Percentiles rank a stretch among this genome's conserved stretches.
phyloP scores from a whole-genome alignment of 345 rosid species.

The Rhizophora mangle region DNA sequence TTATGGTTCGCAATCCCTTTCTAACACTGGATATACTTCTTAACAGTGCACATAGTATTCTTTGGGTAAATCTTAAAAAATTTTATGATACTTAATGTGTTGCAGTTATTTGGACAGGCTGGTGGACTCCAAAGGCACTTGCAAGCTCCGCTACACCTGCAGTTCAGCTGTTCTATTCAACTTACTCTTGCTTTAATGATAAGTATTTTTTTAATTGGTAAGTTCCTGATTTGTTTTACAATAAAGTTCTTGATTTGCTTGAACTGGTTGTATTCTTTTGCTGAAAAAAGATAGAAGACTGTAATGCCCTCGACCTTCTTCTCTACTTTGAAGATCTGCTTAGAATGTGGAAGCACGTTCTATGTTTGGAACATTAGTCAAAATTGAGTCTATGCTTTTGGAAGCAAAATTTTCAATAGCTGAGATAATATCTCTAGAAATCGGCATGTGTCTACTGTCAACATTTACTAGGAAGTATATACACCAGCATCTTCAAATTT shows the following conservation, averaged over 20 bases:
- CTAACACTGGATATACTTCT: not conserved
- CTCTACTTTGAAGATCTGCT: not conserved
- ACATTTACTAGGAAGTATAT: not conserved
- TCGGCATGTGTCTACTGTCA: too few relatives aligned
- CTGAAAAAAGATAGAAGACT: not conserved
- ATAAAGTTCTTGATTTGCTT: too few relatives aligned
- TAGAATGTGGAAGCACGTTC: not conserved
- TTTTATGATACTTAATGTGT: constrained; percentile 12
- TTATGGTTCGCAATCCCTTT: too few relatives aligned
- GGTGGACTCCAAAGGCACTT: constrained; percentile 46
- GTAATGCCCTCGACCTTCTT: not conserved
- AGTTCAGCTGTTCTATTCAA: constrained; percentile 52
- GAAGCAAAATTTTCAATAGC: not conserved
- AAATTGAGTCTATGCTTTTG: not conserved
- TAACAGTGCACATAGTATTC: not conserved
- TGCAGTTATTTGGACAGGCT: constrained; percentile 44
- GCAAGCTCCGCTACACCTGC: constrained; percentile 41
- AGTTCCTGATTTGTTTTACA: constrained; percentile 23
- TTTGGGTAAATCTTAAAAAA: not conserved
- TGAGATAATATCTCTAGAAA: not conserved
- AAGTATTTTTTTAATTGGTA: constrained; percentile 65
- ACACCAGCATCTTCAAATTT: not conserved
- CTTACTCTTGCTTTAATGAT: constrained; percentile 60
- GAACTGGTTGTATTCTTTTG: not conserved
- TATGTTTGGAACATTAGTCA: too few relatives aligned